Evolutionary conservation across 2,329 filamentous ascomycete genomes (phyloP).

Genomic region (Orbilia blumenaviensis): DNA sequence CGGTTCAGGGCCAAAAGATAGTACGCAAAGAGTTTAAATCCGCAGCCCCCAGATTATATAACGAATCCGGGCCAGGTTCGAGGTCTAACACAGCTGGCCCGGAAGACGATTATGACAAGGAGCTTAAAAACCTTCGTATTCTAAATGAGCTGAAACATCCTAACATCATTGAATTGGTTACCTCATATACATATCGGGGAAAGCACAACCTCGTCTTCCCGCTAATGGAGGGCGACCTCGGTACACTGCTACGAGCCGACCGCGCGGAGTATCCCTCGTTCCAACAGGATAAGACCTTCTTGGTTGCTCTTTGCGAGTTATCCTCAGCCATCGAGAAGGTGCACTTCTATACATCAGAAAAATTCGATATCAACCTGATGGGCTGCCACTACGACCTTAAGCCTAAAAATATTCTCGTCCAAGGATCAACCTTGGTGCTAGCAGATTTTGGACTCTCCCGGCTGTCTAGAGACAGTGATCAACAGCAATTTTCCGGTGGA

Average conservation of each 20-base stretch:
- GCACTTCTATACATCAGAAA: constrained; percentile 55
- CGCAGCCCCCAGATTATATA: background rate
- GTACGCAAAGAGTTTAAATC: constrained; percentile 41
- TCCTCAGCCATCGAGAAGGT: constrained; percentile 56
- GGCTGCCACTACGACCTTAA: constrained; percentile 59
- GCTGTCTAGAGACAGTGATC: constrained; percentile 48
- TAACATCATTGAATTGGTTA: constrained; percentile 35
- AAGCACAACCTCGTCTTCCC: constrained; percentile 44
- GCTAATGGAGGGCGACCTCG: constrained; percentile 49
- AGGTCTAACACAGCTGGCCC: background rate
- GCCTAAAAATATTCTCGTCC: constrained; percentile 58
- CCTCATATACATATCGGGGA: constrained; percentile 36
- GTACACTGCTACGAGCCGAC: constrained; percentile 10
- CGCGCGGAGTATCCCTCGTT: background rate
- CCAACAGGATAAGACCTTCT: constrained; percentile 20
- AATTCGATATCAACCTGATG: constrained; percentile 54
- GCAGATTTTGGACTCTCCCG: constrained; percentile 58
- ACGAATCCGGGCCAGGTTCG: background rate
- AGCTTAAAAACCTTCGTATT: constrained; percentile 37
- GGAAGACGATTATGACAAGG: constrained; percentile 31
- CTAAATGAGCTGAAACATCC: constrained; percentile 38
- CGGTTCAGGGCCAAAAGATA: constrained; percentile 14
- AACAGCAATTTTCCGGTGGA: constrained; percentile 45
- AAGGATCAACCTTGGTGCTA: constrained; percentile 56
- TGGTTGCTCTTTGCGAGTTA: constrained; percentile 54